Evolutionary conservation across 2,329 filamentous ascomycete species (phyloP).

Genomic region (Immersiporthe knoxdaviesiana): DNA sequence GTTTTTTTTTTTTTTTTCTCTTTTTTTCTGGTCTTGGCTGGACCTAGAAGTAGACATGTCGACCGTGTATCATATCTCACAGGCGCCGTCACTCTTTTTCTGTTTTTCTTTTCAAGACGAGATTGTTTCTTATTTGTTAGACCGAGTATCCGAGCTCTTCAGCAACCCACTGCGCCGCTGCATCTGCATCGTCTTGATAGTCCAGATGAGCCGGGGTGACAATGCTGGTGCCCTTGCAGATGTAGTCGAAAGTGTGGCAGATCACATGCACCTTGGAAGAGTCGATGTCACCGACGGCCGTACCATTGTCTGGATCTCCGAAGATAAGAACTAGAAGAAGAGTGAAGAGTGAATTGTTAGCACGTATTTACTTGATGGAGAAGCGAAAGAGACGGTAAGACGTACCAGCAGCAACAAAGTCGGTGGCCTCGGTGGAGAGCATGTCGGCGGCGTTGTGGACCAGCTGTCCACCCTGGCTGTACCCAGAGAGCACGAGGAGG

Average conservation of each 20-base stretch:
- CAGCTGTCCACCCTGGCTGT: constrained; percentile 38
- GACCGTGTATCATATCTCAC: neutral
- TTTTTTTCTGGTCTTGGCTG: too few species aligned
- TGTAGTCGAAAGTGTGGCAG: constrained; percentile 30
- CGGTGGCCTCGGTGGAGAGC: constrained; percentile 29
- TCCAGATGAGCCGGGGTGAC: constrained; percentile 20
- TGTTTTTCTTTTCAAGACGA: neutral
- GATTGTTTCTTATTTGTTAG: neutral
- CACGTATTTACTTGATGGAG: neutral
- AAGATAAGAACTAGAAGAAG: constrained; percentile 35
- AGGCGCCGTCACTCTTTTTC: neutral
- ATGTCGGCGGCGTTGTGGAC: constrained; percentile 36
- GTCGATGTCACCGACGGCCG: constrained; percentile 25
- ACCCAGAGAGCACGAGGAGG: constrained; percentile 47
- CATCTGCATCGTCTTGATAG: constrained; percentile 26
- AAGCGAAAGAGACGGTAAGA: neutral
- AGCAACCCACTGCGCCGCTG: constrained; percentile 23
- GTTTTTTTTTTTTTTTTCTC: neutral
- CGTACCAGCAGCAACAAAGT: constrained; percentile 30
- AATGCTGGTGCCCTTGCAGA: constrained; percentile 24
- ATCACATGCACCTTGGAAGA: constrained; percentile 28
- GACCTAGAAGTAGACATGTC: neutral
- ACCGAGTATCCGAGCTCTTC: constrained; percentile 13
- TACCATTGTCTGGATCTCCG: constrained; percentile 33
- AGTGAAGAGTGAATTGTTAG: neutral